Evolutionary conservation across 2,329 filamentous ascomycete genomes (phyloP).

Genomic region (Chaetomiaceae sp.): DNA sequence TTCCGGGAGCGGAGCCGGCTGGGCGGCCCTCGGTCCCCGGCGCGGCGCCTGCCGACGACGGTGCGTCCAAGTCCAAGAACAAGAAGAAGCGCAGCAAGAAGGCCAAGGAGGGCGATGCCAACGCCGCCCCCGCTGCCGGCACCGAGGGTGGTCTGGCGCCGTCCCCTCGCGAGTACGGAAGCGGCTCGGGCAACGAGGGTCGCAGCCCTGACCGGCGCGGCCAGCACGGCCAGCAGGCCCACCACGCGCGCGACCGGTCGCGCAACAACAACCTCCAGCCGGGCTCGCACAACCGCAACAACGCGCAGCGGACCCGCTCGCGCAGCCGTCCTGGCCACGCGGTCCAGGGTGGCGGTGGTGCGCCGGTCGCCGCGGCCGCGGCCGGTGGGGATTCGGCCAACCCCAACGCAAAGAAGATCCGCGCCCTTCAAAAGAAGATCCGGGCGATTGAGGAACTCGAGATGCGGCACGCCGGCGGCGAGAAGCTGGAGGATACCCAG

Average conservation of each 20-base stretch:
- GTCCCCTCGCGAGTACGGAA: slow-evolving; percentile 38
- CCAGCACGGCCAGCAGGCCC: slow-evolving; percentile 39
- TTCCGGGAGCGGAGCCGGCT: slow-evolving; percentile 79
- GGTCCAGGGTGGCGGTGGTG: not conserved
- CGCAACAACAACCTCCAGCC: slow-evolving; percentile 35
- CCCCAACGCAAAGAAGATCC: slow-evolving; percentile 89
- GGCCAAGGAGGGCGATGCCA: slow-evolving; percentile 66
- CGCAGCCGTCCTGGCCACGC: slow-evolving; percentile 26
- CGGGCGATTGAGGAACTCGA: slow-evolving; percentile 96
- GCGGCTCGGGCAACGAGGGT: slow-evolving; percentile 46
- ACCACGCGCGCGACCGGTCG: slow-evolving; percentile 47
- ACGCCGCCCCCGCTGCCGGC: slow-evolving; percentile 41
- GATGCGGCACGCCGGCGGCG: slow-evolving; percentile 88
- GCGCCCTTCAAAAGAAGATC: slow-evolving; percentile 93
- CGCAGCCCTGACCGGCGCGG: slow-evolving; percentile 64
- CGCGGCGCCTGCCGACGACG: slow-evolving; percentile 65
- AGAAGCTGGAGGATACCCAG: slow-evolving; percentile 97
- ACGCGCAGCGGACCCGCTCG: slow-evolving; percentile 40
- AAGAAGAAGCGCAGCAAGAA: slow-evolving; percentile 98
- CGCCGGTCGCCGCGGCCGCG: slow-evolving; percentile 19
- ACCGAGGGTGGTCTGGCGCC: slow-evolving; percentile 45
- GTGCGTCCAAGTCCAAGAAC: slow-evolving; percentile 85
- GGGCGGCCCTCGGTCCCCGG: slow-evolving; percentile 62
- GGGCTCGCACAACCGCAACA: slow-evolving; percentile 44
- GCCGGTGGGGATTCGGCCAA: slow-evolving; percentile 38